Percentiles rank a stretch among this genome's conserved stretches.
These are phyloP conservation scores for Sphagnum tenellum DNA, from an alignment of 225 moss, liverwort and hornwort genomes.

Conservation along the genomic window DNA sequence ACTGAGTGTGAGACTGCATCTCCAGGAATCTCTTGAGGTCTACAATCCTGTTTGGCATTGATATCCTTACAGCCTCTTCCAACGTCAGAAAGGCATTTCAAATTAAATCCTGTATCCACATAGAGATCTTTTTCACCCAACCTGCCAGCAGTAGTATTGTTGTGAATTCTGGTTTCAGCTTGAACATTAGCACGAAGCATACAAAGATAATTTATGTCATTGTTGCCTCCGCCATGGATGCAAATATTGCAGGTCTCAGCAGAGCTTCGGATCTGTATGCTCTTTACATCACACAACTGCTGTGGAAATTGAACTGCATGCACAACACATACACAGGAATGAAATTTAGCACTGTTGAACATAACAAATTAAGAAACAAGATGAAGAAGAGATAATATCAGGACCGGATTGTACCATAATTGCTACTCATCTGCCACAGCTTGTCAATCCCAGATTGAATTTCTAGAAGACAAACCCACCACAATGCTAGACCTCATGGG, in stretches of 20 bases:
- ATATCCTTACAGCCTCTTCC: slow-evolving; percentile 3
- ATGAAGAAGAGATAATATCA: too few relatives aligned
- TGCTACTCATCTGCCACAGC: too few relatives aligned
- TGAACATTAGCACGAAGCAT: slow-evolving; percentile 33
- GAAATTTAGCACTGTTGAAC: too few relatives aligned
- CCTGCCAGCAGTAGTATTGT: not conserved
- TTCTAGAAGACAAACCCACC: too few relatives aligned
- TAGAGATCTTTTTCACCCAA: not conserved
- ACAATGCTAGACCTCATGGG: too few relatives aligned
- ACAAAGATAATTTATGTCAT: slow-evolving; percentile 61
- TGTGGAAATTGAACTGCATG: slow-evolving; percentile 45
- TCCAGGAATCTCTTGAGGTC: too few relatives aligned
- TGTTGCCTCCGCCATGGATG: slow-evolving; percentile 42
- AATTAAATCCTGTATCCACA: not conserved
- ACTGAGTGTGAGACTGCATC: too few relatives aligned
- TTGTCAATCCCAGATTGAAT: too few relatives aligned
- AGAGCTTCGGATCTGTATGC: slow-evolving; percentile 49
- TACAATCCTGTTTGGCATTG: too few relatives aligned
- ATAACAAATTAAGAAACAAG: too few relatives aligned
- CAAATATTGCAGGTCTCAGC: slow-evolving; percentile 67
- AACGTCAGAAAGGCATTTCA: not conserved
- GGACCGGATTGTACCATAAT: too few relatives aligned
- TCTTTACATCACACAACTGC: slow-evolving; percentile 38
- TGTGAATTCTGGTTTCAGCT: not conserved
- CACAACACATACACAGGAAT: not conserved